phyloP scores from a whole-genome alignment of 1,284 basidiomycete genomes.

The Blastosporella zonata region DNA sequence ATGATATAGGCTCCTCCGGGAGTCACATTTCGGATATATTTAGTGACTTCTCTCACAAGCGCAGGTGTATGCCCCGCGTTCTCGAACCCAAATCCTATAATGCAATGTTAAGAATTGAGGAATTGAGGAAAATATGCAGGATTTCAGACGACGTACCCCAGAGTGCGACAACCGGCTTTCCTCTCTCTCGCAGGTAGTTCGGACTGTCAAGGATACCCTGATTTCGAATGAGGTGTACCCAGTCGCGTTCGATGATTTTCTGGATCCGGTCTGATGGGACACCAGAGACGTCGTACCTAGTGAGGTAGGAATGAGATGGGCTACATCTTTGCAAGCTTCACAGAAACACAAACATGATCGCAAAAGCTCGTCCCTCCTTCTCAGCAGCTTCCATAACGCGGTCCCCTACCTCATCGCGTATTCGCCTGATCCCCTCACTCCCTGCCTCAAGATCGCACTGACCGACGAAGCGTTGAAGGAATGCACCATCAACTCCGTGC shows the following conservation, averaged over 20 bases:
- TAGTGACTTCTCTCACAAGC: conserved; percentile 50
- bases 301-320: conserved; percentile 8
- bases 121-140: background rate
- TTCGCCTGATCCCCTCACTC: conserved; percentile 49
- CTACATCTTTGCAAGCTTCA: background rate
- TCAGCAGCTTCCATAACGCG: conserved; percentile 71
- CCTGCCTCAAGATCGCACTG: conserved; percentile 58
- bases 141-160: conserved; percentile 50
- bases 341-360: conserved; percentile 62
- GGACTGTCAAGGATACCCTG: conserved; percentile 65
- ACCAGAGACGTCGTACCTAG: conserved; percentile 71
- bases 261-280: conserved; percentile 60
- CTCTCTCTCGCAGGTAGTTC: conserved; percentile 65
- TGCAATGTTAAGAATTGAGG: background rate
- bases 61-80: conserved; percentile 59
- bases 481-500: conserved; percentile 73
- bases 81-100: conserved; percentile 63
- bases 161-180: conserved; percentile 62
- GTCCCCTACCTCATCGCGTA: conserved; percentile 71
- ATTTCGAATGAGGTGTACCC: conserved; percentile 61
- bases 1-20: conserved; percentile 73
- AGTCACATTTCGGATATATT: conserved; percentile 54
- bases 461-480: conserved; percentile 70
- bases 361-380: conserved; percentile 70
- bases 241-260: conserved; percentile 59